phyloP scores from a whole-genome alignment of 768 basidiomycete species.

The Calocybe indica region DNA sequence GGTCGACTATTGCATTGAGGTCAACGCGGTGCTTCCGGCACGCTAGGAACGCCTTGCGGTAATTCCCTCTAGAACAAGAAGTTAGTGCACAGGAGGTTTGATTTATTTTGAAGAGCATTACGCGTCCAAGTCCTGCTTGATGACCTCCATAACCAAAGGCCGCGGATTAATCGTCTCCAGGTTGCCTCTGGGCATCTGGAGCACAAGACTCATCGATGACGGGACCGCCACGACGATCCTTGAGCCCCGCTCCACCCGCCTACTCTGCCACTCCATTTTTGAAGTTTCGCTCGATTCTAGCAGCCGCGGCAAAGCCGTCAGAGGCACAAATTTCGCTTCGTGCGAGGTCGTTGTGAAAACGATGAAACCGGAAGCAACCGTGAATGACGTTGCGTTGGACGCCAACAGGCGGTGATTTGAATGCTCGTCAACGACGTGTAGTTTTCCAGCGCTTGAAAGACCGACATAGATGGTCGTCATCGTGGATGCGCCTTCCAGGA shows the following conservation, averaged over 20 bases:
- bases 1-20: conserved; percentile 81
- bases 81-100: not conserved
- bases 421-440: conserved; percentile 41
- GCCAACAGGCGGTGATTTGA: conserved; percentile 31
- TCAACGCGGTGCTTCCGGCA: conserved; percentile 95
- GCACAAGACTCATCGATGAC: conserved; percentile 79
- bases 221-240: conserved; percentile 86
- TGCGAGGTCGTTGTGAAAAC: conserved; percentile 84
- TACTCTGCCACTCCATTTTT: conserved; percentile 51
- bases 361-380: conserved; percentile 65
- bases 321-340: conserved; percentile 68
- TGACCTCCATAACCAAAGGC: conserved; percentile 82
- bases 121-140: conserved; percentile 71
- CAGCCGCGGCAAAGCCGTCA: conserved; percentile 24
- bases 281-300: conserved; percentile 21
- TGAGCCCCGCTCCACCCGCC: conserved; percentile 86
- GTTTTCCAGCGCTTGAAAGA: conserved; percentile 56
- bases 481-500: conserved; percentile 7
- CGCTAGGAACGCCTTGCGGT: conserved; percentile 82
- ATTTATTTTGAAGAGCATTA: conserved; percentile 27
- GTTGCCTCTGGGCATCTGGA: conserved; percentile 98
- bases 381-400: conserved; percentile 65
- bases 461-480: conserved; percentile 46
- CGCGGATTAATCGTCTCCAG: conserved; percentile 93
- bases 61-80: conserved; percentile 48